Percentiles rank a stretch among this genome's conserved stretches.
Conservation (phyloP, 306 rosid genomes). For the Ammopiptanthus mongolicus region DNA sequence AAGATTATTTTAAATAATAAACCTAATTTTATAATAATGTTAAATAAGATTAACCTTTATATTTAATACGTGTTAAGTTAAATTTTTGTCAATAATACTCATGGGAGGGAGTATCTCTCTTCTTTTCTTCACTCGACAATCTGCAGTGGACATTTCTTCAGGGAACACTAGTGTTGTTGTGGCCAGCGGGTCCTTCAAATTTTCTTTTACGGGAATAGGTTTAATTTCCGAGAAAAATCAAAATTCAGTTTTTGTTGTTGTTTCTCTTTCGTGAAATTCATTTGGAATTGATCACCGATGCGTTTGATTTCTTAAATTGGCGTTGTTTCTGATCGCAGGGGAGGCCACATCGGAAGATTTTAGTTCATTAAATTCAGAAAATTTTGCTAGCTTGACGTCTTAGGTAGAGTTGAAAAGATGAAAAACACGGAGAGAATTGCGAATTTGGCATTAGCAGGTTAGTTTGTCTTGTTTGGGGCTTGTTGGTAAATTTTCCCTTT, state of each 20-base stretch:
- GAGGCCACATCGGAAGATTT: slow-evolving; percentile 3
- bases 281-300: not conserved
- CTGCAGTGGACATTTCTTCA: slow-evolving; percentile 23
- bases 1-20: no score
- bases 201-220: slow-evolving; percentile 5
- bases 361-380: not conserved
- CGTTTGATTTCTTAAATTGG: slow-evolving; percentile 5
- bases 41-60: no score
- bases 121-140: slow-evolving; percentile 47
- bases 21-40: no score
- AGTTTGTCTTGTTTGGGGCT: not conserved
- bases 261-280: not conserved
- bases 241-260: not conserved
- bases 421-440: slow-evolving; percentile 69
- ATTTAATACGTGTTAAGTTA: no score
- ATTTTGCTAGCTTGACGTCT: not conserved
- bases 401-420: slow-evolving; percentile 34
- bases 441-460: slow-evolving; percentile 81
- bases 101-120: no score
- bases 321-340: slow-evolving; percentile 37
- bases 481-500: not conserved
- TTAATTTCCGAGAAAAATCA: not conserved
- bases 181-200: slow-evolving; percentile 25
- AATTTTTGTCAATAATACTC: no score
- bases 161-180: slow-evolving; percentile 22